phyloP scores from a whole-genome alignment of 768 basidiomycete species.

The Ephemerocybe angulata region DNA sequence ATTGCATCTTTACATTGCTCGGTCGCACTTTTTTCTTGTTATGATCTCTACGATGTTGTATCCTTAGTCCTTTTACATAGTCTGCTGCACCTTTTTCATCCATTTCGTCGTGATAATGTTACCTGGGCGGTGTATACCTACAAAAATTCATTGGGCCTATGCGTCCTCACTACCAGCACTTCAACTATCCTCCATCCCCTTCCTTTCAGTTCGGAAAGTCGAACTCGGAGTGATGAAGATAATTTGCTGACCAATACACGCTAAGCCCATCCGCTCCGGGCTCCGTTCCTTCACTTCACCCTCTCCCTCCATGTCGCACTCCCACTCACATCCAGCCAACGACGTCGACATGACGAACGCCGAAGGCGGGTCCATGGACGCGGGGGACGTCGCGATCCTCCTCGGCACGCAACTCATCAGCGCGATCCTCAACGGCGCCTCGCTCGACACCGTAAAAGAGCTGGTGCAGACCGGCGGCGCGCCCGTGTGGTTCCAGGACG shows the following conservation, averaged over 20 bases:
- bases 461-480: constrained; percentile 59
- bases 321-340: background rate
- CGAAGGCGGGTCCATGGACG: constrained; percentile 16
- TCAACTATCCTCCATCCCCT: no score
- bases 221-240: no score
- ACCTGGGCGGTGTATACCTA: background rate
- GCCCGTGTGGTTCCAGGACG: constrained; percentile 88
- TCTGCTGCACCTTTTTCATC: background rate
- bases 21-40: background rate
- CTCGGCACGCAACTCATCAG: constrained; percentile 60
- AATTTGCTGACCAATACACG: no score
- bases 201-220: no score
- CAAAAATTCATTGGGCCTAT: background rate
- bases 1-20: background rate
- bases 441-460: constrained; percentile 43
- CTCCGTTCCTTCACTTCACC: background rate
- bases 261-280: background rate
- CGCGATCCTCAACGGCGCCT: constrained; percentile 48
- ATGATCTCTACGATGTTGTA: constrained; percentile 6
- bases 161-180: no score
- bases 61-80: constrained; percentile 1
- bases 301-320: background rate
- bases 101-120: background rate
- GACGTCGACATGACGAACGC: background rate
- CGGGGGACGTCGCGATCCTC: constrained; percentile 43